Evolutionary conservation across 2,329 filamentous ascomycete species (phyloP).

Genomic region (Fusarium chlamydosporum): DNA sequence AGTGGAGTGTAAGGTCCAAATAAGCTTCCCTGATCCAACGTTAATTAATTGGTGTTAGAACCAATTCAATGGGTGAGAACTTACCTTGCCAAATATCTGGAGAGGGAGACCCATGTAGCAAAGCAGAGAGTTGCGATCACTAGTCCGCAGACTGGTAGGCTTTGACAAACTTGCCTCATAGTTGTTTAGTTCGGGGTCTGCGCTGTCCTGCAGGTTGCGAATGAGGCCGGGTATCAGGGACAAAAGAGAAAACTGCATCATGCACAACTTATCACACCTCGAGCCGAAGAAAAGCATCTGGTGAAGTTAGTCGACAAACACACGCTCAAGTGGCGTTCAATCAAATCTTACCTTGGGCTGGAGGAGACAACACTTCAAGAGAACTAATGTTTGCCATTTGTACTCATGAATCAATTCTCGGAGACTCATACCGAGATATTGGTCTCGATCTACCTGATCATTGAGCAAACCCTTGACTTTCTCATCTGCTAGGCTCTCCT

Average conservation of each 20-base stretch:
- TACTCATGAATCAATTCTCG: constrained; percentile 95
- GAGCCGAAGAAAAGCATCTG: constrained; percentile 99
- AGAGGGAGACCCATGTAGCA: constrained; percentile 95
- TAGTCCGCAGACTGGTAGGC: constrained; percentile 89
- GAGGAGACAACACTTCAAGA: constrained; percentile 93
- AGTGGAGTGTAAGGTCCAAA: constrained; percentile 97
- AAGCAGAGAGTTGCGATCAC: constrained; percentile 89
- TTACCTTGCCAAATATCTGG: constrained; percentile 92
- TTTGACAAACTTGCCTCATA: constrained; percentile 82
- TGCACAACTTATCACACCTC: constrained; percentile 94
- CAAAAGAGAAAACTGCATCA: constrained; percentile 97
- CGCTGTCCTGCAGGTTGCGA: constrained; percentile 92
- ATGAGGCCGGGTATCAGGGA: constrained; percentile 95
- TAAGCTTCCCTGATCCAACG: constrained; percentile 77
- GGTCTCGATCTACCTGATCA: constrained; percentile 82
- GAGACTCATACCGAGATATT: constrained; percentile 89
- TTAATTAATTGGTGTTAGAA: constrained; percentile 43
- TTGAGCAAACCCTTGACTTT: constrained; percentile 69
- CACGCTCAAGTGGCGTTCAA: neutral
- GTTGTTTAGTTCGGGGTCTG: constrained; percentile 89
- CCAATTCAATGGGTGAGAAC: constrained; percentile 14
- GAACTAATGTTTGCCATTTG: constrained; percentile 91
- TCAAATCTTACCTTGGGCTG: constrained; percentile 83
- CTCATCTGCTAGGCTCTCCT: constrained; percentile 84
- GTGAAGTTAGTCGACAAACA: constrained; percentile 10